A percentile compares a stretch with the other conserved stretches of the same genome.
Conservation (phyloP, 345 rosid species). For the Salix caprea region DNA sequence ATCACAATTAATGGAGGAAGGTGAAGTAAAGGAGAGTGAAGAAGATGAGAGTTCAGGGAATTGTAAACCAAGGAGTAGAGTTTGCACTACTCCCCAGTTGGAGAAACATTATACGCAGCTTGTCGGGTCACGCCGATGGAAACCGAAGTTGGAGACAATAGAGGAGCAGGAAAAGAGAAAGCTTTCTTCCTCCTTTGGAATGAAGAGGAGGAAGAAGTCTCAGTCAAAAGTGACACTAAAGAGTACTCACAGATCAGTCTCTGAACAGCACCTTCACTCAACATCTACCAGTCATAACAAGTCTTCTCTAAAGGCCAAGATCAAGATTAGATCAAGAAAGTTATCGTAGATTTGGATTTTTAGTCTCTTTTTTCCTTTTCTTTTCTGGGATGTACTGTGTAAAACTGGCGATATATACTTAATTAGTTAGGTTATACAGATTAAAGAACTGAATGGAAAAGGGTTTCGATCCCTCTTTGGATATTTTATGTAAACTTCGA, state of each 20-base stretch:
- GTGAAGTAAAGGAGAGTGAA: constrained; percentile 5
- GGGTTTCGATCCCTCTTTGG: not conserved
- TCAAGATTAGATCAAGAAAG: constrained; percentile 32
- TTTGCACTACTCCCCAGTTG: constrained; percentile 66
- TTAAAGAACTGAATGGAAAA: not conserved
- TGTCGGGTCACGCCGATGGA: constrained; percentile 59
- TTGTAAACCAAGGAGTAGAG: constrained; percentile 14
- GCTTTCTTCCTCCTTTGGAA: constrained; percentile 43
- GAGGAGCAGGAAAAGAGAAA: constrained; percentile 44
- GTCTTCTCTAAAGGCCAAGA: constrained; percentile 34
- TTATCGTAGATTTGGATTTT: not conserved
- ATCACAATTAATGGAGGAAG: constrained; percentile 52
- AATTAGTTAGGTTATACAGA: not conserved
- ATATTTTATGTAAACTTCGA: not conserved
- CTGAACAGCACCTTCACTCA: constrained; percentile 21
- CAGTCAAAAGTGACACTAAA: constrained; percentile 17
- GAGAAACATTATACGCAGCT: constrained; percentile 59
- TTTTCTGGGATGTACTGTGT: not conserved
- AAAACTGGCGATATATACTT: not conserved
- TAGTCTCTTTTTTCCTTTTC: not conserved
- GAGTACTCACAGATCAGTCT: constrained; percentile 5
- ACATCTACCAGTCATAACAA: constrained; percentile 2
- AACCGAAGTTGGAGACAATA: constrained; percentile 80
- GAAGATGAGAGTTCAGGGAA: constrained; percentile 7
- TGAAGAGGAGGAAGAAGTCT: constrained; percentile 42